Evolutionary conservation across 1,284 basidiomycete genomes (phyloP).

Genomic region (Agaricales sp.): DNA sequence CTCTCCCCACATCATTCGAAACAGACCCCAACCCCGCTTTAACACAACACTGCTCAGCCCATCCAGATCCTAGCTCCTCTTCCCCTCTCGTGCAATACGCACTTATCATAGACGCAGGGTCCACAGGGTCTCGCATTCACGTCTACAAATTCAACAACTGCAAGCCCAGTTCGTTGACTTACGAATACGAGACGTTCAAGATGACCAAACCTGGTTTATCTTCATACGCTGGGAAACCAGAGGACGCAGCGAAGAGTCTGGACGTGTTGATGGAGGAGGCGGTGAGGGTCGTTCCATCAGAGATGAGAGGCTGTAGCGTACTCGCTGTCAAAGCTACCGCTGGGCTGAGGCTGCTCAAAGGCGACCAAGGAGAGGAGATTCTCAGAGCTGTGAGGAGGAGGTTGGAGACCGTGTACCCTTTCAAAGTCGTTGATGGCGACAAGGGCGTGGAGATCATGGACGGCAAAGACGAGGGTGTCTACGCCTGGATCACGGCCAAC

Average conservation of each 20-base stretch:
- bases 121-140: slow-evolving; percentile 94
- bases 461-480: slow-evolving; percentile 93
- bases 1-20: slow-evolving; percentile 39
- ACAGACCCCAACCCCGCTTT: slow-evolving; percentile 54
- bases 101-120: slow-evolving; percentile 97
- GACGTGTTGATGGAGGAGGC: slow-evolving; percentile 80
- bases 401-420: slow-evolving; percentile 63
- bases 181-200: slow-evolving; percentile 93
- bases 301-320: slow-evolving; percentile 69
- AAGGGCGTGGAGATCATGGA: slow-evolving; percentile 86
- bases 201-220: slow-evolving; percentile 81
- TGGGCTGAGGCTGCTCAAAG: slow-evolving; percentile 74
- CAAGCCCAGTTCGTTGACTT: slow-evolving; percentile 52
- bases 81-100: slow-evolving; percentile 79
- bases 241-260: slow-evolving; percentile 71
- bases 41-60: slow-evolving; percentile 56
- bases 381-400: slow-evolving; percentile 65
- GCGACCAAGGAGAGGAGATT: slow-evolving; percentile 61
- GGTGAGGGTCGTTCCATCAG: slow-evolving; percentile 62
- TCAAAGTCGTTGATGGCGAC: slow-evolving; percentile 49
- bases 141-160: slow-evolving; percentile 98
- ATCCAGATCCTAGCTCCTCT: slow-evolving; percentile 43
- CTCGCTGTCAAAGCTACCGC: slow-evolving; percentile 95
- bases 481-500: slow-evolving; percentile 98
- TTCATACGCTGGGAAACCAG: slow-evolving; percentile 44